A percentile compares a stretch with the other conserved stretches of the same genome.
Evolutionary conservation across 371 early-diverging fungal species (phyloP).

Genomic region (Rhizomucor pusillus): DNA sequence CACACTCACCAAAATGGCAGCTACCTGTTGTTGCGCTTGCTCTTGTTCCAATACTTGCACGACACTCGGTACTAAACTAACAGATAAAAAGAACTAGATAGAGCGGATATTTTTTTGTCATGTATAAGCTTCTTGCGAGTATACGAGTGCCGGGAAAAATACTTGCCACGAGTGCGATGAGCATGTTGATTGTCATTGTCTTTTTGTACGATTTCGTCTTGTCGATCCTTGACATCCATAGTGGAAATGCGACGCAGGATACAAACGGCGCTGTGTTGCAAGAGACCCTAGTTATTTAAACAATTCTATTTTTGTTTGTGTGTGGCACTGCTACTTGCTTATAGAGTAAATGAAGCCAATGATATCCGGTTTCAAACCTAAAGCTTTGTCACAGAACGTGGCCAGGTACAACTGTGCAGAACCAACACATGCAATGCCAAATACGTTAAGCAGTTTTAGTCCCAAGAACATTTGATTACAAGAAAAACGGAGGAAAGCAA

Average conservation of each 20-base stretch:
- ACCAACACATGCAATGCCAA: slow-evolving; percentile 36
- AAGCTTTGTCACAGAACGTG: slow-evolving; percentile 29
- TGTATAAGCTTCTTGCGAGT: no score
- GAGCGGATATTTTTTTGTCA: slow-evolving; percentile 8
- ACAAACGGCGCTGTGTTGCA: slow-evolving; percentile 30
- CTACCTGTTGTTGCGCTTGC: neutral
- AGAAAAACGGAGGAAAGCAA: slow-evolving; percentile 1
- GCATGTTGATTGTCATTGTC: slow-evolving; percentile 32
- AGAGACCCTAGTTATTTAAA: neutral
- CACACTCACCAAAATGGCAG: slow-evolving; percentile 16
- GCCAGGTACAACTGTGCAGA: slow-evolving; percentile 38
- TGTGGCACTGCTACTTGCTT: slow-evolving; percentile 14
- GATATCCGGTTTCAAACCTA: slow-evolving; percentile 31
- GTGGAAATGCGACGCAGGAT: slow-evolving; percentile 34
- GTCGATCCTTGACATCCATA: slow-evolving; percentile 33
- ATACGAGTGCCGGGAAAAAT: no score
- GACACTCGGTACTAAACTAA: slow-evolving; percentile 20
- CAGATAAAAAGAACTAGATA: slow-evolving; percentile 23
- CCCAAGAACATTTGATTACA: slow-evolving; percentile 18
- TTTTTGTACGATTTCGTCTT: slow-evolving; percentile 23
- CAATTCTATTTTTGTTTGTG: neutral
- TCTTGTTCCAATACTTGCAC: no score
- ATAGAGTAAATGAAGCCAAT: slow-evolving; percentile 37
- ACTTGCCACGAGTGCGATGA: slow-evolving; percentile 26
- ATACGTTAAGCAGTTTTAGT: slow-evolving; percentile 31